phyloP scores from a whole-genome alignment of 331 rosid species.

The Malus hybrid region DNA sequence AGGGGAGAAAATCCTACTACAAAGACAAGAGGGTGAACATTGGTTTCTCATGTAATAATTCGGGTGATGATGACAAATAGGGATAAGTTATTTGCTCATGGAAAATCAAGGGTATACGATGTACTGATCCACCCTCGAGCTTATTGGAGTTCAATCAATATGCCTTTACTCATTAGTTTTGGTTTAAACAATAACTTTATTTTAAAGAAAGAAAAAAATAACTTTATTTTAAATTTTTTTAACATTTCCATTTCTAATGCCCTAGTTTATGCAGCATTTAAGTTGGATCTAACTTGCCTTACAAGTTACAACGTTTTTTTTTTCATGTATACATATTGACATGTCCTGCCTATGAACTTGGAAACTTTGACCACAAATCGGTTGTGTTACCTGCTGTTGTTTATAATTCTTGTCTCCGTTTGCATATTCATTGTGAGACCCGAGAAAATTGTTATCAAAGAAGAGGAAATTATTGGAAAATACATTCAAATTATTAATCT shows the following conservation, averaged over 20 bases:
- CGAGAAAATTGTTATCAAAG: too few species aligned
- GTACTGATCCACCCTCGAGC: slow-evolving; percentile 4
- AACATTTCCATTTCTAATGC: too few species aligned
- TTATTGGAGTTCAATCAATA: slow-evolving; percentile 5
- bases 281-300: neutral
- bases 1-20: too few species aligned
- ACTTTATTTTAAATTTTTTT: too few species aligned
- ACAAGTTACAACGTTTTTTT: neutral
- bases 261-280: neutral
- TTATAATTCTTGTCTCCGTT: neutral
- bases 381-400: neutral
- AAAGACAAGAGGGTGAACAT: too few species aligned
- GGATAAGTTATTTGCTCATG: neutral
- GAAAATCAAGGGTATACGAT: neutral
- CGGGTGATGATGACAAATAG: neutral
- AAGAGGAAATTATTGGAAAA: too few species aligned
- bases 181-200: too few species aligned
- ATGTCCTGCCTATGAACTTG: neutral
- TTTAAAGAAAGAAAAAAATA: too few species aligned
- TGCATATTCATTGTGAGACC: neutral
- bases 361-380: slow-evolving; percentile 1
- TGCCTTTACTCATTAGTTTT: neutral
- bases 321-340: slow-evolving; percentile 4
- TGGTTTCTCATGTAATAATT: neutral
- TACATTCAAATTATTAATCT: too few species aligned